Evolutionary conservation across 2,329 filamentous ascomycete genomes (phyloP), one percentile per base, ranked within the genome.

Genomic region (Cadophora sp.): DNA sequence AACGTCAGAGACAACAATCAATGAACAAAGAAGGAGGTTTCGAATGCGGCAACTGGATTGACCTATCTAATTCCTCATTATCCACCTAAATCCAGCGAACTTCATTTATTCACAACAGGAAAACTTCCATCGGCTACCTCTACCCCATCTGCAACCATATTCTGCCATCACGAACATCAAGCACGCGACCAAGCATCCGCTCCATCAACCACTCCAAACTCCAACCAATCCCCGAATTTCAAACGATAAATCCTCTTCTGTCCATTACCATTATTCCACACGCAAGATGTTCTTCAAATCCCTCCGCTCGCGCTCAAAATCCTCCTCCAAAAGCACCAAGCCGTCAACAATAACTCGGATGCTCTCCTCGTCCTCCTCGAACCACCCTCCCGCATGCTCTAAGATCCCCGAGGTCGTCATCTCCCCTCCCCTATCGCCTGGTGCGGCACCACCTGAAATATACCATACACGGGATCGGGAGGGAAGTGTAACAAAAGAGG

Each of bases 201-300:
- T 50, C 20, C 43, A 41, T 33, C 48, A n/a, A 9, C 27, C 3
- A 64, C 24, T 24, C n/a, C 18, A 20, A 43, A n/a, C 36, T 59
- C 50, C 18, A 45, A 24, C 11, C 16, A 33, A 39, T 18, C 48
- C 36, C 13, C 24, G 18, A 51, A n/a, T 45, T 59, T 53, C 39
- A 60, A 39, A 47, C 64, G 33, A 45, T 64, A 62, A 36, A 11
- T 48, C 20, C n/a, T 43, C 50, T 11, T 20, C 27, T 13, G n/a
- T 11, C 45, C 11, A 48, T 13, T 48, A 11, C 20, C 11, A 9
- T 9, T 48, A 18, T n/a, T 20, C 45, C 45, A 7, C 45, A 11
- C n/a, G 47, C 64, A 67, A 64, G 36, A 73, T 72, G 71, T 65
- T 72, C 55, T 72, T 73, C 66, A 70, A 73, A 62, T 59, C 62